Base-by-base conservation (phyloP, 441 rosid species). In the Adansonia rubrostipa region DNA sequence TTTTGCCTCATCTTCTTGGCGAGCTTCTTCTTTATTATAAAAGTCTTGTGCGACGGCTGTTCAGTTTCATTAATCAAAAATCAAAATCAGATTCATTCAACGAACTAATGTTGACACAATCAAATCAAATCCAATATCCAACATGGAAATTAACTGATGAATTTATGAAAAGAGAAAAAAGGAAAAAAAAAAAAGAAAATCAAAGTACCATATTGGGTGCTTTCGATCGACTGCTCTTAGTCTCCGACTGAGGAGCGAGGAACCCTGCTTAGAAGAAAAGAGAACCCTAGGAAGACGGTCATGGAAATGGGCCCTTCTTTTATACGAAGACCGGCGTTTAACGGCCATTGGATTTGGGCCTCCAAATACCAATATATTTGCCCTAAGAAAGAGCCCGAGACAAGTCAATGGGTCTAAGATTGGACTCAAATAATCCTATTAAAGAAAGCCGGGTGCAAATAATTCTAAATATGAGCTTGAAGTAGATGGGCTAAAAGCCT, bases 1-100 rank as follows among this genome's bases (percentile, higher is more conserved):
- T 93, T 93, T 80, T 92, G 97, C 80, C 98, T 87, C 98, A 88
- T 91, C 93, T 93, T 93, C 92, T 93, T 94, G 22, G 85, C 98
- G 66, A 92, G 86, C 79, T 92, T 94, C 91, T 92, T 94, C 92
- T 94, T 92, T 11, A 92, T 91, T 86, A 74, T 88, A 73, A 90
- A 94, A 48, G 92, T 85, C 91, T 94, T 92, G 88, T 94, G 98
- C 13, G 98, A 90, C 88, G 98, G 95, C 97, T 91, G 79, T 77
- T 76, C 33, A 54, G 40, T 53, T 61, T 13, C 57, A 77, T 24
- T 28, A 4, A 72, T 57, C 62, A 53, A 28, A 28, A 53, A 28
- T 36, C 20, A 71, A 53, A 6, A 71, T 15, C 63, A 28, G 62
- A 54, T 71, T 51, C 14, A 17, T 17, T 67, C 4, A 5, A 17